Percentiles rank a stretch among this genome's conserved stretches.
Conservation (phyloP, 2,329 filamentous ascomycete genomes). For the Diaporthe capsici region DNA sequence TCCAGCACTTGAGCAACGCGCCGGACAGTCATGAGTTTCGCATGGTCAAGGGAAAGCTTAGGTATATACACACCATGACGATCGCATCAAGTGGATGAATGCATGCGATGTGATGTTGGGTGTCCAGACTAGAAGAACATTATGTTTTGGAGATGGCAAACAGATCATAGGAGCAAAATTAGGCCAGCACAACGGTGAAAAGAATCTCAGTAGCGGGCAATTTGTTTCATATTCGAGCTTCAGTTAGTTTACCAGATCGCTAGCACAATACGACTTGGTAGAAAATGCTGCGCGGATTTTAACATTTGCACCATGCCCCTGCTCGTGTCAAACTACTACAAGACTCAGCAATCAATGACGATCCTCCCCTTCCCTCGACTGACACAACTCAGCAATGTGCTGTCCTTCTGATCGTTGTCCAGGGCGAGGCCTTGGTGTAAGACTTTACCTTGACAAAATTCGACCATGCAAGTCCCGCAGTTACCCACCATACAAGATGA, state of each 20-base stretch:
- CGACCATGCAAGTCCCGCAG: conserved; percentile 51
- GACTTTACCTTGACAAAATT: conserved; percentile 43
- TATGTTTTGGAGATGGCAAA: not conserved
- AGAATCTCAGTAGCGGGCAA: not conserved
- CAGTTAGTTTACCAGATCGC: not conserved
- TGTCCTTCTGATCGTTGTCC: not conserved
- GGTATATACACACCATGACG: conserved; percentile 51
- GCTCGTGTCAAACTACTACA: not conserved
- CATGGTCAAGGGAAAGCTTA: conserved; percentile 48
- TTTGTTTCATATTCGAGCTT: not conserved
- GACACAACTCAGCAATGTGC: conserved; percentile 1
- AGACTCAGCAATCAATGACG: conserved; percentile 2
- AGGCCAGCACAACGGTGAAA: not conserved
- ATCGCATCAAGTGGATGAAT: conserved; percentile 36
- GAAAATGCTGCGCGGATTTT: not conserved
- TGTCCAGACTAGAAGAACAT: not conserved
- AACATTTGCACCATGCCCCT: not conserved
- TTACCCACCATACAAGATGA: conserved; percentile 51
- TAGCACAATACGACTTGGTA: not conserved
- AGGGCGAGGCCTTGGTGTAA: not conserved
- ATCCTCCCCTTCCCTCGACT: not conserved
- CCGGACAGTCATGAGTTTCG: conserved; percentile 51
- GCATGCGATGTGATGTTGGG: not conserved
- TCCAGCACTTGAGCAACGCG: conserved; percentile 46
- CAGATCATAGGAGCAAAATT: not conserved